These are phyloP conservation scores for Raffaelea ambrosiae DNA, from an alignment of 2,329 filamentous ascomycete genomes.

Conservation along the genomic window DNA sequence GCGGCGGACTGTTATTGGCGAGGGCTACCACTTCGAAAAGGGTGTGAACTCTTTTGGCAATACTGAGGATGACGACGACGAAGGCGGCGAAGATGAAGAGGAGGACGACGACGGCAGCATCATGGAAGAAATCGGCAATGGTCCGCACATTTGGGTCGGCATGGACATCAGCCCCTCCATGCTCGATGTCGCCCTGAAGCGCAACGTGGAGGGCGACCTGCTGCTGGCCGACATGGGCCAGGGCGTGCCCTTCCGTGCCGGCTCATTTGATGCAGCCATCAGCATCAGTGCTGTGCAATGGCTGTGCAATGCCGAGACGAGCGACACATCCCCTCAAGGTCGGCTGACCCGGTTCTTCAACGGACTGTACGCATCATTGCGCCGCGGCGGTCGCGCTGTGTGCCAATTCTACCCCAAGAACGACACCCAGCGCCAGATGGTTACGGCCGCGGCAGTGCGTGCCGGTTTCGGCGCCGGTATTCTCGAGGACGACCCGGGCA, in stretches of 20 bases:
- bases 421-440: constrained; percentile 83
- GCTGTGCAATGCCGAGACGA: constrained; percentile 92
- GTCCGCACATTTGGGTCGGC: constrained; percentile 91
- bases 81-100: neutral
- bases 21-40: neutral
- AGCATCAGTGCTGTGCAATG: constrained; percentile 96
- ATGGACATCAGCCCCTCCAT: constrained; percentile 95
- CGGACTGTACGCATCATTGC: constrained; percentile 76
- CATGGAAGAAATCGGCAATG: constrained; percentile 60
- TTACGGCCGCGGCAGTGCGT: constrained; percentile 79
- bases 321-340: constrained; percentile 71
- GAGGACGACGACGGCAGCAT: constrained; percentile 20
- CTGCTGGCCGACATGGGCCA: constrained; percentile 92
- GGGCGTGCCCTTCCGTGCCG: constrained; percentile 85
- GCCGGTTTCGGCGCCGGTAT: constrained; percentile 94
- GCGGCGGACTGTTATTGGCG: neutral
- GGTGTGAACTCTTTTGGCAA: no score
- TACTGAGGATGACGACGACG: neutral
- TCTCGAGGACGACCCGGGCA: constrained; percentile 89
- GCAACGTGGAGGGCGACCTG: constrained; percentile 90
- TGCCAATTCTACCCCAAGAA: constrained; percentile 99
- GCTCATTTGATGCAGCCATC: constrained; percentile 89
- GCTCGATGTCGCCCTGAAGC: constrained; percentile 87
- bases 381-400: constrained; percentile 78
- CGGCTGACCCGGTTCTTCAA: constrained; percentile 84